Conservation (phyloP, 2,329 filamentous ascomycete genomes). For the Alternaria angustiovoidea region DNA sequence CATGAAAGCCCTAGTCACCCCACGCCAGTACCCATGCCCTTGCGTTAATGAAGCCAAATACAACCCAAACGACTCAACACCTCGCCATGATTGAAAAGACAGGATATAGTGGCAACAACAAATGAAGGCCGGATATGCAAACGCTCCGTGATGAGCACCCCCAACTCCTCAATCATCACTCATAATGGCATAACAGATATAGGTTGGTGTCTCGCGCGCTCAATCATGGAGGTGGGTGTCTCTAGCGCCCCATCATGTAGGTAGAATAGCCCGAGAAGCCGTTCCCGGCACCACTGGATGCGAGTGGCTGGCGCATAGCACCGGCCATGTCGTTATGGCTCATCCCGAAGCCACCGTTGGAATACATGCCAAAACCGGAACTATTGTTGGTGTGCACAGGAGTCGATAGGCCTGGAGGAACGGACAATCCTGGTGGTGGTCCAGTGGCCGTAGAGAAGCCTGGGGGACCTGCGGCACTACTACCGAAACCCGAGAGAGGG, state of each 20-base stretch:
- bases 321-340: slow-evolving; percentile 46
- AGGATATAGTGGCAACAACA: slow-evolving; percentile 50
- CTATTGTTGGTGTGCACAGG: slow-evolving; percentile 40
- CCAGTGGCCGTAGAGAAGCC: slow-evolving; percentile 74
- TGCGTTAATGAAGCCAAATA: slow-evolving; percentile 45
- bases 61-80: slow-evolving; percentile 48
- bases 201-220: slow-evolving; percentile 34
- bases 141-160: slow-evolving; percentile 40
- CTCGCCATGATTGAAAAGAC: slow-evolving; percentile 54
- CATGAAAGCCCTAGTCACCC: slow-evolving; percentile 43
- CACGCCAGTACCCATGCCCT: slow-evolving; percentile 53
- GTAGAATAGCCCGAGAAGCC: slow-evolving; percentile 46
- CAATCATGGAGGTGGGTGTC: slow-evolving; percentile 43
- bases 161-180: slow-evolving; percentile 48
- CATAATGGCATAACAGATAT: slow-evolving; percentile 40
- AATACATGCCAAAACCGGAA: slow-evolving; percentile 48
- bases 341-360: slow-evolving; percentile 49
- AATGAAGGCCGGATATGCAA: slow-evolving; percentile 42
- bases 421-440: slow-evolving; percentile 81
- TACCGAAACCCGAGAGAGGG: slow-evolving; percentile 66
- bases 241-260: slow-evolving; percentile 53
- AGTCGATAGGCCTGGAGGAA: slow-evolving; percentile 72
- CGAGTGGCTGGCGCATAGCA: slow-evolving; percentile 45
- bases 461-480: slow-evolving; percentile 60
- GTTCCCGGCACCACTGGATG: slow-evolving; percentile 42